A percentile compares a stretch with the other conserved stretches of the same genome.
phyloP scores from a whole-genome alignment of 306 rosid species.

The Sophora flavescens region DNA sequence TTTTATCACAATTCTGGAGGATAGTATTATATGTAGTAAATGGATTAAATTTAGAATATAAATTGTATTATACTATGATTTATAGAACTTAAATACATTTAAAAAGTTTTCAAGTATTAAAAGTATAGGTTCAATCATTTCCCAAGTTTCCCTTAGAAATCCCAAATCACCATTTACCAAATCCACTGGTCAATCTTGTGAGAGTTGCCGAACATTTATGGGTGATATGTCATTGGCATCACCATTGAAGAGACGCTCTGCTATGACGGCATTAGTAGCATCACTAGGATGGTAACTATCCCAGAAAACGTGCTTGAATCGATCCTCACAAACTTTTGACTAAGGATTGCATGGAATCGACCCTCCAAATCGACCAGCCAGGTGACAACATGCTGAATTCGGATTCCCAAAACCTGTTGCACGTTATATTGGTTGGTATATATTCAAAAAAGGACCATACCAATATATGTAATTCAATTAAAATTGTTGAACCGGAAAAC shows the following conservation, averaged over 20 bases:
- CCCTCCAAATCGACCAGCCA: slow-evolving; percentile 72
- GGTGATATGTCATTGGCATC: slow-evolving; percentile 61
- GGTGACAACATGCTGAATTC: slow-evolving; percentile 66
- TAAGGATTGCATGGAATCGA: slow-evolving; percentile 61
- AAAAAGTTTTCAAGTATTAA: no score
- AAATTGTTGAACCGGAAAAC: not conserved
- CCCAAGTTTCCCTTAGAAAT: not conserved
- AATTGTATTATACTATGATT: no score
- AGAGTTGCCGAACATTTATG: slow-evolving; percentile 57
- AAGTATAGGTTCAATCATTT: no score
- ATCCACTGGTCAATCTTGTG: slow-evolving; percentile 37
- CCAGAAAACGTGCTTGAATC: slow-evolving; percentile 74
- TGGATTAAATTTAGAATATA: no score
- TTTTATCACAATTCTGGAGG: no score
- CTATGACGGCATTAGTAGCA: no score
- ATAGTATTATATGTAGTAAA: no score
- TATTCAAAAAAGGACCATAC: not conserved
- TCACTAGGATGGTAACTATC: no score
- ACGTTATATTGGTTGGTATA: not conserved
- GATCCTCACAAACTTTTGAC: slow-evolving; percentile 65
- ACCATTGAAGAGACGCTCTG: slow-evolving; percentile 62
- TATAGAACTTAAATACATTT: no score
- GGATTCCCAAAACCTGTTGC: slow-evolving; percentile 66
- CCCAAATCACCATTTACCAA: not conserved
- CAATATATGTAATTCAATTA: not conserved